These are phyloP conservation scores for Ceratocystis cubensis DNA, from an alignment of 2,329 filamentous ascomycete genomes.

Conservation along the genomic window DNA sequence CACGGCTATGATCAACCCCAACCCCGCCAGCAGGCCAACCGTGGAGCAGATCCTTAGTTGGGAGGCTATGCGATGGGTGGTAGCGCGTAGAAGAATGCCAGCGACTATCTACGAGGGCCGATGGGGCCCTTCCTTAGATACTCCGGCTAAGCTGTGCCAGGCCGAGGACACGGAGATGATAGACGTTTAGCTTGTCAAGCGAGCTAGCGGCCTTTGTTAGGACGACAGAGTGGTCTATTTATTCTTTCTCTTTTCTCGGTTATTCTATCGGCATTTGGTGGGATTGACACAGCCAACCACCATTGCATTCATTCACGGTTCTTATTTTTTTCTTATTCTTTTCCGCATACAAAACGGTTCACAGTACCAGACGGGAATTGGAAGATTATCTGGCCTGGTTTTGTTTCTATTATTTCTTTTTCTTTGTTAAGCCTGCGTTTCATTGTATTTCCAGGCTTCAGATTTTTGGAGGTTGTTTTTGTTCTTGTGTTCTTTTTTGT, in stretches of 20 bases:
- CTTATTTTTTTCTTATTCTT: constrained; percentile 13
- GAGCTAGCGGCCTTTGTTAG: no score
- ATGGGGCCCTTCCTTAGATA: constrained; percentile 60
- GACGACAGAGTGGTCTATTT: background rate
- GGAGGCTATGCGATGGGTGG: constrained; percentile 69
- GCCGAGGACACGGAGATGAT: constrained; percentile 51
- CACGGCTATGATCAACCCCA: constrained; percentile 72
- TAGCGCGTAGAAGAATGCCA: constrained; percentile 61
- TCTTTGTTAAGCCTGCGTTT: constrained; percentile 10
- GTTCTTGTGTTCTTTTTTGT: background rate
- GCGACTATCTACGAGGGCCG: constrained; percentile 95
- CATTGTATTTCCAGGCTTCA: background rate
- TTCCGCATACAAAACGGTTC: constrained; percentile 8
- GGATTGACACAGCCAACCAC: constrained; percentile 7
- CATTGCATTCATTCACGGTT: constrained; percentile 2
- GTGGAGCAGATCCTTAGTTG: constrained; percentile 60
- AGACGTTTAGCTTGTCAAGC: constrained; percentile 34
- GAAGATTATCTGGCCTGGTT: constrained; percentile 14
- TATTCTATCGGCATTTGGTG: background rate
- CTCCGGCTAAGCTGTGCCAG: constrained; percentile 26
- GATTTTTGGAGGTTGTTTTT: background rate
- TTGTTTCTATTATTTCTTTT: constrained; percentile 6
- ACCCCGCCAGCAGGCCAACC: constrained; percentile 59
- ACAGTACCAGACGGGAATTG: constrained; percentile 18
- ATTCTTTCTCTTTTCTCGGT: background rate